Percentiles rank a stretch among this genome's conserved stretches.
These are phyloP conservation scores for Graphiopsis chlorocephala DNA, from an alignment of 2,329 filamentous ascomycete genomes.

Conservation along the genomic window DNA sequence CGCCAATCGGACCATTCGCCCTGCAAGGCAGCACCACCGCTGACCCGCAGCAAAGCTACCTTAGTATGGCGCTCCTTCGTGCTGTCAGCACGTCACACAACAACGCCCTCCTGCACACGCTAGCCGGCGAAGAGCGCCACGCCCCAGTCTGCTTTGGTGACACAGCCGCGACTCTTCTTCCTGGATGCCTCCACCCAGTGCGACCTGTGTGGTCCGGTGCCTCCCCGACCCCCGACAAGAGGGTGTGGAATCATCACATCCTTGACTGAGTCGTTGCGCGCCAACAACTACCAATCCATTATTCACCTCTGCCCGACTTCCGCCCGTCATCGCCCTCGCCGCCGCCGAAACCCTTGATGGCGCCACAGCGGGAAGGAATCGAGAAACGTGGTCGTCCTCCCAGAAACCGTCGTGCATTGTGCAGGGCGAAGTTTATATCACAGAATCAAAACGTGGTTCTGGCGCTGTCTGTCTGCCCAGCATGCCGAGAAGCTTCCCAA, in stretches of 20 bases:
- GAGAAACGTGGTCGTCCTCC: slow-evolving; percentile 14
- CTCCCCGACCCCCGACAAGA: slow-evolving; percentile 10
- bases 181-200: not conserved
- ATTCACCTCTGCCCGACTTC: not conserved
- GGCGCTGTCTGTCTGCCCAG: not conserved
- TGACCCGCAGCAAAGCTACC: not conserved
- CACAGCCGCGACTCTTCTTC: slow-evolving; percentile 3
- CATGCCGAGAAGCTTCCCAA: not conserved
- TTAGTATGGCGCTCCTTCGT: slow-evolving; percentile 7
- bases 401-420: slow-evolving; percentile 13
- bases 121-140: not conserved
- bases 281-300: not conserved
- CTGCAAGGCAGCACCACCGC: slow-evolving; percentile 5
- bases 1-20: slow-evolving; percentile 9
- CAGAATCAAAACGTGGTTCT: slow-evolving; percentile 9
- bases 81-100: slow-evolving; percentile 15
- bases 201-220: not conserved
- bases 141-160: not conserved
- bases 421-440: slow-evolving; percentile 13
- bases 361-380: slow-evolving; percentile 15
- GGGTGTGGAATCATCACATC: not conserved
- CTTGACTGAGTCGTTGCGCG: not conserved
- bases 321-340: not conserved
- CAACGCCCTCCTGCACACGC: slow-evolving; percentile 13
- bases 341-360: slow-evolving; percentile 9